These are phyloP conservation scores for Puccinia novopanici DNA, from an alignment of 1,284 basidiomycete species.

Conservation along the genomic window DNA sequence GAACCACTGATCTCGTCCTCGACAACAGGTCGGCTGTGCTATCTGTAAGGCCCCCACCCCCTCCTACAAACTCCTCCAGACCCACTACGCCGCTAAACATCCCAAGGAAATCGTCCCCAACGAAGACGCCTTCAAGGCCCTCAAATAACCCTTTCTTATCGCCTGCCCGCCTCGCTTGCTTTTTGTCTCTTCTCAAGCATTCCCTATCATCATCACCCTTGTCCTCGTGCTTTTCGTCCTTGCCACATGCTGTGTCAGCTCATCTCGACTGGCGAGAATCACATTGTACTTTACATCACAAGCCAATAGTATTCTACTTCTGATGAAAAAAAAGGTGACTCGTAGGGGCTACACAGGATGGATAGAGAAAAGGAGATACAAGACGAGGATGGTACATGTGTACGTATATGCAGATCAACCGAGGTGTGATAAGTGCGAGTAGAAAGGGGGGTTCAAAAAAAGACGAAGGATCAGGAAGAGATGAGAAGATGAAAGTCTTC, in stretches of 20 bases:
- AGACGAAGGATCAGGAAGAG: not conserved
- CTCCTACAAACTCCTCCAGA: slow-evolving; percentile 31
- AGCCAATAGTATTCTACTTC: too few relatives aligned
- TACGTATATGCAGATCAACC: not conserved
- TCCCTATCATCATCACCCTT: too few relatives aligned
- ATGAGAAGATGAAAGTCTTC: not conserved
- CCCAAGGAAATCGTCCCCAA: slow-evolving; percentile 25
- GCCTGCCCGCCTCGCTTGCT: too few relatives aligned
- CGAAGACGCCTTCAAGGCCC: slow-evolving; percentile 16
- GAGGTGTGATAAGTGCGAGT: not conserved
- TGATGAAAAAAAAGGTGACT: too few relatives aligned
- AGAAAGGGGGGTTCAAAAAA: not conserved
- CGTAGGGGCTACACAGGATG: too few relatives aligned
- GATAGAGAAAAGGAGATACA: not conserved
- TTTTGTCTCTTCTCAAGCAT: slow-evolving; percentile 9
- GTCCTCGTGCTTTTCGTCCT: too few relatives aligned
- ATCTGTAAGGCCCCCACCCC: slow-evolving; percentile 43
- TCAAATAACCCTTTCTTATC: slow-evolving; percentile 27
- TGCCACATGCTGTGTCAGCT: too few relatives aligned
- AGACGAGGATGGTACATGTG: not conserved
- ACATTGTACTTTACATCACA: too few relatives aligned
- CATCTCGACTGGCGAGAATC: not conserved
- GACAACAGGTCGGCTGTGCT: slow-evolving; percentile 37
- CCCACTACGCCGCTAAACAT: slow-evolving; percentile 45
- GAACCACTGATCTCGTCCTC: too few relatives aligned